Evolutionary conservation across 495 filamentous ascomycete genomes (phyloP).

Genomic region (Durotheca rogersii): DNA sequence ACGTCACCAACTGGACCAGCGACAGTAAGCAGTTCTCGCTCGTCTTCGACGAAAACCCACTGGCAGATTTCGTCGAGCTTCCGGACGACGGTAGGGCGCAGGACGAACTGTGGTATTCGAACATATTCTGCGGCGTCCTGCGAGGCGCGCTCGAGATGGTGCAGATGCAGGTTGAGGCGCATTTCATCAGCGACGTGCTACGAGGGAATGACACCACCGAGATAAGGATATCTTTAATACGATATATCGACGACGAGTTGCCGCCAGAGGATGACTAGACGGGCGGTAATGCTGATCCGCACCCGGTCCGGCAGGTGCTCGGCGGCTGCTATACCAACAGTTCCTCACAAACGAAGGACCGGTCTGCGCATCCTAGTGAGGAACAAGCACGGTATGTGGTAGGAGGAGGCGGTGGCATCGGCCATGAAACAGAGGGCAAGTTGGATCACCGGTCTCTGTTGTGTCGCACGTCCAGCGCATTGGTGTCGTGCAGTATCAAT

Average conservation of each 20-base stretch:
- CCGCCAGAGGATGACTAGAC: conserved; percentile 88
- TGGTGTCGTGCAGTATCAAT: no score
- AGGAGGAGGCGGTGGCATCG: no score
- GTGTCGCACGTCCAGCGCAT: no score
- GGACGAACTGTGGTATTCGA: conserved; percentile 97
- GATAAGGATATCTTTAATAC: conserved; percentile 89
- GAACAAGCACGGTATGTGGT: no score
- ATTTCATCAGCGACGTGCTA: conserved; percentile 93
- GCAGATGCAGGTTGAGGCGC: conserved; percentile 97
- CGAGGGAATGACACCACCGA: conserved; percentile 94
- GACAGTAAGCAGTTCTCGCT: conserved; percentile 96
- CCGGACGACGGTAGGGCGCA: conserved; percentile 95
- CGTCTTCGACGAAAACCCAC: conserved; percentile 93
- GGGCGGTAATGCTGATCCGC: no score
- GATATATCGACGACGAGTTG: conserved; percentile 97
- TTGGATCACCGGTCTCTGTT: no score
- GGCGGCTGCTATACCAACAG: no score
- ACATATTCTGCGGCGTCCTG: conserved; percentile 91
- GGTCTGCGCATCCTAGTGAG: no score
- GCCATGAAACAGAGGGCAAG: no score
- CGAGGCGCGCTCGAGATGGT: conserved; percentile 96
- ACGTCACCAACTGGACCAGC: conserved; percentile 90
- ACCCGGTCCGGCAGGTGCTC: no score
- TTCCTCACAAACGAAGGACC: no score
- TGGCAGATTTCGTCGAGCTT: conserved; percentile 96